Percentiles rank a stretch among this genome's conserved stretches.
Conservation (phyloP, 108 stramenopile genomes). For the Skeletonema menzelii region DNA sequence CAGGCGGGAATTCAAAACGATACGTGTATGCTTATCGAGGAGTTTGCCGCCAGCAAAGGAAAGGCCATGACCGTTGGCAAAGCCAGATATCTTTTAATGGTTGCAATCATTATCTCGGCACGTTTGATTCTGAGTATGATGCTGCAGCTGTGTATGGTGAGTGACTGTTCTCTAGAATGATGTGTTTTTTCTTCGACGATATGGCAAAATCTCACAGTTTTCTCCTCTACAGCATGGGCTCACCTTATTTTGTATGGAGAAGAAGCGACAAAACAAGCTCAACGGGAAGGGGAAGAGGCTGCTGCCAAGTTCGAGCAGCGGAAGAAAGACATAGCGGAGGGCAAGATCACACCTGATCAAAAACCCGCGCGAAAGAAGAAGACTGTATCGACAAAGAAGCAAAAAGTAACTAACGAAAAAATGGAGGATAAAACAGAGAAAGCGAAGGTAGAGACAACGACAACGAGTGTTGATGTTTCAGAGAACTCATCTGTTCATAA, state of each 20-base stretch:
- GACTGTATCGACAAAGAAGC: conserved; percentile 34
- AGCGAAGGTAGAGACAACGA: conserved; percentile 12
- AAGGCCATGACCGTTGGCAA: conserved; percentile 92
- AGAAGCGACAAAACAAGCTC: conserved; percentile 83
- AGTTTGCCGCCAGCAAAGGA: conserved; percentile 86
- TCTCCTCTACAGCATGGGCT: conserved; percentile 65
- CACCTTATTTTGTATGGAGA: conserved; percentile 87
- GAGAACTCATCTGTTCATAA: conserved; percentile 16
- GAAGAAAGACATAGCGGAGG: conserved; percentile 74
- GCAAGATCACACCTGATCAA: conserved; percentile 56
- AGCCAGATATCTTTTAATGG: conserved; percentile 88
- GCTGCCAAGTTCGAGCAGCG: conserved; percentile 83
- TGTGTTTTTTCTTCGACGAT: neutral
- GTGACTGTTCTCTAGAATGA: neutral
- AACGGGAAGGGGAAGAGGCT: conserved; percentile 88
- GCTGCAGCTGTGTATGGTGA: conserved; percentile 84
- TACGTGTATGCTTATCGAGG: conserved; percentile 90
- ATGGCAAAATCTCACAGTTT: neutral
- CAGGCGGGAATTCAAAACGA: conserved; percentile 84
- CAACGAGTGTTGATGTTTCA: neutral
- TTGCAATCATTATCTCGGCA: conserved; percentile 86
- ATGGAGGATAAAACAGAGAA: conserved; percentile 11
- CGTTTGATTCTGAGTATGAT: conserved; percentile 91
- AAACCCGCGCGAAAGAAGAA: conserved; percentile 66
- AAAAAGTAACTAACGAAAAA: conserved; percentile 12